Conservation (phyloP, 1,284 basidiomycete species). For the Anthracocystis walkeri region DNA sequence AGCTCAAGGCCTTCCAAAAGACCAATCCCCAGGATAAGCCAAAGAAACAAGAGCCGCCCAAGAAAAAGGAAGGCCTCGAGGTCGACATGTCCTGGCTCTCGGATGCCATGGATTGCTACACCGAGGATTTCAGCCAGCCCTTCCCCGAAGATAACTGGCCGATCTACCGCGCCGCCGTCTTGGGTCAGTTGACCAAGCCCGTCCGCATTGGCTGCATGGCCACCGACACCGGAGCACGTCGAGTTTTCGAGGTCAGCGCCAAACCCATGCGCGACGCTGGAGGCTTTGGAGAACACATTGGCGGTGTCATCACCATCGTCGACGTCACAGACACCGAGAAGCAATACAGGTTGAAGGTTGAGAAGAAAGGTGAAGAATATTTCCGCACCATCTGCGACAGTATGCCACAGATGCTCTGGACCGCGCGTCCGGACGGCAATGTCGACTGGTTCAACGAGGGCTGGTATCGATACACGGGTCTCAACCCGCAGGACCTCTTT, state of each 20-base stretch:
- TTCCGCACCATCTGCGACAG: constrained; percentile 63
- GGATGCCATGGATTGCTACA: constrained; percentile 60
- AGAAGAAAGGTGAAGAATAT: constrained; percentile 58
- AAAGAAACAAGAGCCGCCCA: constrained; percentile 19
- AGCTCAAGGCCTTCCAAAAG: constrained; percentile 51
- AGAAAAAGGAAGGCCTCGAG: constrained; percentile 30
- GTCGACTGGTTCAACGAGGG: constrained; percentile 63
- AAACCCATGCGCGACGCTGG: constrained; percentile 58
- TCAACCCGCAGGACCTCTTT: constrained; percentile 52
- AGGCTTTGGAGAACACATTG: constrained; percentile 63
- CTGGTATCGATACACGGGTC: constrained; percentile 69
- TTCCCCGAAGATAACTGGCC: constrained; percentile 57
- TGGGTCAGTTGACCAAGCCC: constrained; percentile 49
- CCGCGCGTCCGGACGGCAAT: constrained; percentile 64
- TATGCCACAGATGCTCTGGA: constrained; percentile 69
- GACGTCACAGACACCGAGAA: constrained; percentile 54
- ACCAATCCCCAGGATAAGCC: constrained; percentile 46
- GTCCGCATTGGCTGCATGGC: constrained; percentile 53
- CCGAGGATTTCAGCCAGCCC: constrained; percentile 57
- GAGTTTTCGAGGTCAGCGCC: constrained; percentile 52
- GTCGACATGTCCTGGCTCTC: constrained; percentile 61
- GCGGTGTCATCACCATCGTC: constrained; percentile 55
- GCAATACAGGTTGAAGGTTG: constrained; percentile 35
- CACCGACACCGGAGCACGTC: constrained; percentile 44
- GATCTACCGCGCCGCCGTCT: constrained; percentile 60